Conservation (phyloP, 1,284 basidiomycete species). For the Boletus subluridellus region DNA sequence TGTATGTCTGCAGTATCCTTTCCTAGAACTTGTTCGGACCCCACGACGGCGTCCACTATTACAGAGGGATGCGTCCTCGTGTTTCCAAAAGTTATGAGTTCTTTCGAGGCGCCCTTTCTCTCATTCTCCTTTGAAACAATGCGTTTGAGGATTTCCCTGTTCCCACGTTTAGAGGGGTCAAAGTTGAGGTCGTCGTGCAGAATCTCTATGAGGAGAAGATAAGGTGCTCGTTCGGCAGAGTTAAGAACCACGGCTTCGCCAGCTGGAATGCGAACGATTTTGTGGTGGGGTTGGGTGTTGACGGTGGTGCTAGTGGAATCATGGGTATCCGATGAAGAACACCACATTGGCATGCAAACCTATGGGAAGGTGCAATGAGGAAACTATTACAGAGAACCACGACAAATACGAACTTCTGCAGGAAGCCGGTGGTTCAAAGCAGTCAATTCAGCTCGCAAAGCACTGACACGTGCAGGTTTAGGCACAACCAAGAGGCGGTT, state of each 20-base stretch:
- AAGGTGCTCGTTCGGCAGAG: constrained; percentile 95
- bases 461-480: constrained; percentile 91
- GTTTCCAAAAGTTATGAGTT: constrained; percentile 46
- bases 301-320: constrained; percentile 31
- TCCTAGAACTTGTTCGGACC: constrained; percentile 28
- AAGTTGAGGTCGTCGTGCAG: constrained; percentile 92
- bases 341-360: constrained; percentile 99
- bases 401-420: constrained; percentile 63
- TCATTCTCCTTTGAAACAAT: constrained; percentile 74
- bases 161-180: constrained; percentile 79
- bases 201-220: constrained; percentile 90
- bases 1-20: constrained; percentile 24
- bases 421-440: constrained; percentile 95
- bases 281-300: constrained; percentile 74
- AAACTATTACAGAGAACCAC: constrained; percentile 1
- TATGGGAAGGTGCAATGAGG: constrained; percentile 33
- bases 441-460: constrained; percentile 92
- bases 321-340: constrained; percentile 65
- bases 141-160: constrained; percentile 83
- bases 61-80: constrained; percentile 27
- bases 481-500: constrained; percentile 91
- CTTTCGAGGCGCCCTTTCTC: constrained; percentile 51
- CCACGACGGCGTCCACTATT: constrained; percentile 21
- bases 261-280: constrained; percentile 95
- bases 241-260: constrained; percentile 98